Conservation (phyloP, 192 early-diverging fungal species). For the Linnemannia elongata region DNA sequence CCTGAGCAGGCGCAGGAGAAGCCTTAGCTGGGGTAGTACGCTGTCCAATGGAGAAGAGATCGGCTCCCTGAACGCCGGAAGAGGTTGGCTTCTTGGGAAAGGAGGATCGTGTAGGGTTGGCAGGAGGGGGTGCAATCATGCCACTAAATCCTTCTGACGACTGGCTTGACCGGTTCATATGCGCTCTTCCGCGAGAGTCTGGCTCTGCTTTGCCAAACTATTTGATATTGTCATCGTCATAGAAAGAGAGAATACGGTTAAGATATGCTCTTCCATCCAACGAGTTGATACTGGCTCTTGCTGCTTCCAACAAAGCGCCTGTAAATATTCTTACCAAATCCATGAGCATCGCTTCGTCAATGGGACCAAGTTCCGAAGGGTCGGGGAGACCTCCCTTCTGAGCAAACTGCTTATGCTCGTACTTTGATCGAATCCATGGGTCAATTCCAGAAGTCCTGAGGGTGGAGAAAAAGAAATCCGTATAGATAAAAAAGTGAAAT, state of each 20-base stretch:
- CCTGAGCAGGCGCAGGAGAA: constrained; percentile 11
- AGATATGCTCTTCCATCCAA: background rate
- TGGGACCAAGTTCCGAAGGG: constrained; percentile 69
- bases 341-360: constrained; percentile 44
- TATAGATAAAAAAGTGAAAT: constrained; percentile 21
- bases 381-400: constrained; percentile 81
- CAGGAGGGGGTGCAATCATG: constrained; percentile 39
- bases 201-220: constrained; percentile 42
- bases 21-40: constrained; percentile 14
- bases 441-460: constrained; percentile 68
- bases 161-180: constrained; percentile 32
- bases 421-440: constrained; percentile 83
- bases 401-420: constrained; percentile 83
- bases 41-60: constrained; percentile 44
- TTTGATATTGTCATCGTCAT: background rate
- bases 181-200: constrained; percentile 19
- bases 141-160: constrained; percentile 43
- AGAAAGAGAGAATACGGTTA: background rate
- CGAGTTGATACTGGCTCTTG: background rate
- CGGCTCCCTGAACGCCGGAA: constrained; percentile 36
- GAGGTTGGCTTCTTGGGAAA: constrained; percentile 30
- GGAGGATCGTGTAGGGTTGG: constrained; percentile 35
- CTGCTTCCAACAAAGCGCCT: background rate
- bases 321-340: constrained; percentile 13
- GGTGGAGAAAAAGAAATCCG: background rate